Base-by-base conservation (phyloP, 495 filamentous ascomycete species). In the Pyrenula aspistea region DNA sequence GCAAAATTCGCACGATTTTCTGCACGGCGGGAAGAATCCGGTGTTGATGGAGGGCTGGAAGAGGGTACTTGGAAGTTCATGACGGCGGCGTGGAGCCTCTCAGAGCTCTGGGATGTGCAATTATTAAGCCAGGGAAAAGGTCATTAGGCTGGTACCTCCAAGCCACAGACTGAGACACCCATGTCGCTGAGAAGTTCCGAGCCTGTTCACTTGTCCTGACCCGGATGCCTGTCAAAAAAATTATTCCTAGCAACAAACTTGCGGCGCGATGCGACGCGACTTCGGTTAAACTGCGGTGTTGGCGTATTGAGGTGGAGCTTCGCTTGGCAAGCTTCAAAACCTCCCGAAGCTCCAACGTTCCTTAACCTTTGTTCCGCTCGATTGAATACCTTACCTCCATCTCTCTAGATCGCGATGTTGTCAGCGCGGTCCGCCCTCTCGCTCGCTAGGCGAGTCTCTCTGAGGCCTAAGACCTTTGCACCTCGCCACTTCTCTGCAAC, bases 11-110 rank as follows among this genome's bases (percentile, higher is more conserved):
- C n/a, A 21, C 10, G 50, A 19, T 19, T 19, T 24, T 24, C 20
- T 20, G 8, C n/a, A 19, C 10, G 8, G 4, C 22, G 50, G 8
- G 19, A 52, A 8, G 50, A 21, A 20, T 67, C 70, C 11, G 74
- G 74, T 0, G 74, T 77, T 48, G 68, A 67, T 1, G 73, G 71
- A 2, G 68, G 64, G 20, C 66, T 71, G 2, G 71, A 65, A 15
- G 70, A 69, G 10, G 70, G 66, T 15, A 72, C 63, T 55, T 69
- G 58, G 60, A 74, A 77, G 8, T 66, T 62, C 31, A 42, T 42
- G 31, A 15, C 31, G 31, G 31, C 15, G 15, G 15, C 15, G 31
- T 4, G 15, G 4, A 15, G 15, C 31, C 31, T n/a, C n/a, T n/a
- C n/a, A 15, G 15, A 4, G 31, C 31, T 42, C 31, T 42, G 31